A percentile compares a stretch with the other conserved stretches of the same genome.
Evolutionary conservation across 78 protist species (phyloP).

Genomic region (Dictyostelium discoideum): dicty_2.7 NC_007089.4:4733501-4734000

Average conservation of each 20-base stretch:
- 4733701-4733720: background rate
- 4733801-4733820: background rate
- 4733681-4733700: background rate
- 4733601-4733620: background rate
- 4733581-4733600: background rate
- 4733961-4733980: background rate
- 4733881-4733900: background rate
- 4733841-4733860: background rate
- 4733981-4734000: background rate
- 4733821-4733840: background rate
- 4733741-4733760: background rate
- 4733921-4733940: background rate
- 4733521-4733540: background rate
- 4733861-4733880: background rate
- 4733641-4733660: background rate
- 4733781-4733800: background rate
- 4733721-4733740: background rate
- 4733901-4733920: background rate
- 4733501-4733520: background rate
- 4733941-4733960: background rate
- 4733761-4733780: background rate
- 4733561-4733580: background rate
- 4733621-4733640: slow-evolving; percentile 4
- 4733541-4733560: background rate
- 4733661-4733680: background rate